Evolutionary conservation across 2,329 filamentous ascomycete genomes (phyloP).

Genomic region (Fusarium camptoceras): DNA sequence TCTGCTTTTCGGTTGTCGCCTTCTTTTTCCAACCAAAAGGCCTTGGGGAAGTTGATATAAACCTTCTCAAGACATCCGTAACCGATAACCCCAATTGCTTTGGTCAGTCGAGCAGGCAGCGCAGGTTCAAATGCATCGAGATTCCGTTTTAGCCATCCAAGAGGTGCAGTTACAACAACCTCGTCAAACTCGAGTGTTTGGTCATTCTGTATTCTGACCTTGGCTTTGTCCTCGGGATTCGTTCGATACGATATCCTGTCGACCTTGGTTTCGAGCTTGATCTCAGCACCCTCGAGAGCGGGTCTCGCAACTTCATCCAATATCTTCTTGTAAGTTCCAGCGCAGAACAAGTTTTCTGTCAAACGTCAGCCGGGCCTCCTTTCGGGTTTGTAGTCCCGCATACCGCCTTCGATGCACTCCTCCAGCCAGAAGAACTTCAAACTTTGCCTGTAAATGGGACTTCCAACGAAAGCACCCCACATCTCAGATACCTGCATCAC

Average conservation of each 20-base stretch:
- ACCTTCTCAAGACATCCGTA: conserved; percentile 81
- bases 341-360: conserved; percentile 69
- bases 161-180: conserved; percentile 73
- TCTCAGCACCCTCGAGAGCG: conserved; percentile 64
- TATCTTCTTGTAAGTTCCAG: conserved; percentile 69
- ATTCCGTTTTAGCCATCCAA: conserved; percentile 76
- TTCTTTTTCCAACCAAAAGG: conserved; percentile 75
- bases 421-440: conserved; percentile 83
- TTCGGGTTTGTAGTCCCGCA: conserved; percentile 24
- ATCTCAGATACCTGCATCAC: conserved; percentile 68
- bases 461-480: conserved; percentile 80
- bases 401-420: conserved; percentile 79
- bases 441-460: conserved; percentile 72
- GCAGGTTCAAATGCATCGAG: conserved; percentile 69
- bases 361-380: conserved; percentile 1
- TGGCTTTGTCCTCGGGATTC: conserved; percentile 50
- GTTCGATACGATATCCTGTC: conserved; percentile 55
- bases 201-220: conserved; percentile 60
- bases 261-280: conserved; percentile 64
- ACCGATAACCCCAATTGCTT: conserved; percentile 72
- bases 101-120: conserved; percentile 66
- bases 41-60: conserved; percentile 76
- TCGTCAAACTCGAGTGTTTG: conserved; percentile 69
- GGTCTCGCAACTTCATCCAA: conserved; percentile 69
- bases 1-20: conserved; percentile 59